These are phyloP conservation scores for Kwoniella mangroviensis DNA, from an alignment of 768 basidiomycete genomes.

Conservation along the genomic window DNA sequence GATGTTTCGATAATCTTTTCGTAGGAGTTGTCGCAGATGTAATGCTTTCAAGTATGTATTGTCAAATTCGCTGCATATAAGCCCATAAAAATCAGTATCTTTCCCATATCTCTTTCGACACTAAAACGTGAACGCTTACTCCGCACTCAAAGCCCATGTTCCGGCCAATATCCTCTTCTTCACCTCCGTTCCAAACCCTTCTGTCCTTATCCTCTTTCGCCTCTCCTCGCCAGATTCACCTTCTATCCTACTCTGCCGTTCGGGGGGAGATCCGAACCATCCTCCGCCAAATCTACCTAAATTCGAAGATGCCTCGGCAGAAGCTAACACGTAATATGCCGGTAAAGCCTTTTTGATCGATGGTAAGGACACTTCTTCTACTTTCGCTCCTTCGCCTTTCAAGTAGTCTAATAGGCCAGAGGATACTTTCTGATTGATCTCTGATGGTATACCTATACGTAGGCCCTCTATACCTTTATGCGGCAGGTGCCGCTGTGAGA, in stretches of 20 bases:
- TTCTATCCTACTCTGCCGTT: slow-evolving; percentile 60
- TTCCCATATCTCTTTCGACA: too few species aligned
- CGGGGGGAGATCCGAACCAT: slow-evolving; percentile 66
- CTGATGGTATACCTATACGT: slow-evolving; percentile 25
- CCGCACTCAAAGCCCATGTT: slow-evolving; percentile 87
- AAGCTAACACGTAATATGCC: slow-evolving; percentile 94
- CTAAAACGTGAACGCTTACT: slow-evolving; percentile 63
- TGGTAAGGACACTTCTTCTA: slow-evolving; percentile 77
- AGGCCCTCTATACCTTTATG: slow-evolving; percentile 8
- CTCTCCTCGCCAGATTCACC: slow-evolving; percentile 60
- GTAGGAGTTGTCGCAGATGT: slow-evolving; percentile 72
- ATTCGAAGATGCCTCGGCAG: slow-evolving; percentile 91
- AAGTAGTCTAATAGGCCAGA: slow-evolving; percentile 59
- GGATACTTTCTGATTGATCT: slow-evolving; percentile 22
- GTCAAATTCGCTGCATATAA: slow-evolving; percentile 77
- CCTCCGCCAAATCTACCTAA: slow-evolving; percentile 88
- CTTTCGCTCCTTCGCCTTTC: slow-evolving; percentile 65
- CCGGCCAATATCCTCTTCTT: slow-evolving; percentile 84
- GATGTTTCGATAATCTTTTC: slow-evolving; percentile 72
- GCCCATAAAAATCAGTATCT: too few species aligned
- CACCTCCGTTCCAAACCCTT: slow-evolving; percentile 81
- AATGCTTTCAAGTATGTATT: slow-evolving; percentile 96
- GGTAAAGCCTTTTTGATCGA: slow-evolving; percentile 74
- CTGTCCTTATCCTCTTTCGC: slow-evolving; percentile 60
- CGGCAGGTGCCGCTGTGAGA: slow-evolving; percentile 61